Evolutionary conservation across 768 basidiomycete genomes (phyloP).

Genomic region (Tylopilus sp.): DNA sequence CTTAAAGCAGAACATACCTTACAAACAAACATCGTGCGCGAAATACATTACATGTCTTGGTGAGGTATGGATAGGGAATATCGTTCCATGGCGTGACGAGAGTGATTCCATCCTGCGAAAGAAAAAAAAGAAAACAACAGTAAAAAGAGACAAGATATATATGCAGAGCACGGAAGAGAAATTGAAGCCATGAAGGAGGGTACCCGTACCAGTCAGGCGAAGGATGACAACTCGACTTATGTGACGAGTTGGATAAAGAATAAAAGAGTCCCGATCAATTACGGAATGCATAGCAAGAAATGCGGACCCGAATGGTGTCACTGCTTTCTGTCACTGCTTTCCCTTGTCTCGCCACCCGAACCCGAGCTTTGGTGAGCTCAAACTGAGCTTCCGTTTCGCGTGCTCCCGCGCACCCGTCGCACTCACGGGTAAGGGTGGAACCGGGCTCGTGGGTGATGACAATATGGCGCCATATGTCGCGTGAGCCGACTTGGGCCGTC

Average conservation of each 20-base stretch:
- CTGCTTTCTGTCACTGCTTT: slow-evolving; percentile 32
- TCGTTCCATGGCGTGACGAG: slow-evolving; percentile 14
- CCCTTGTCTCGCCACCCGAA: slow-evolving; percentile 55
- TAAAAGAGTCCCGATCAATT: neutral
- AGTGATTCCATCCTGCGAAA: slow-evolving; percentile 11
- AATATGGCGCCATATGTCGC: slow-evolving; percentile 18
- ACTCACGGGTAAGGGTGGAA: slow-evolving; percentile 19
- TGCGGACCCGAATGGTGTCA: too few species aligned
- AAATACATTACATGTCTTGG: slow-evolving; percentile 24
- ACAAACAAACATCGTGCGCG: slow-evolving; percentile 16
- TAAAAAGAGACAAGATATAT: slow-evolving; percentile 1
- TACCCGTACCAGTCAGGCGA: too few species aligned
- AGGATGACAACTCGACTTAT: slow-evolving; percentile 22
- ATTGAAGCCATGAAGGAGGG: neutral
- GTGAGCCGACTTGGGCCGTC: slow-evolving; percentile 27
- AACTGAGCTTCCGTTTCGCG: slow-evolving; percentile 64
- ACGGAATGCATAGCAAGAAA: neutral
- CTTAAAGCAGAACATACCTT: slow-evolving; percentile 14
- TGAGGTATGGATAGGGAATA: slow-evolving; percentile 27
- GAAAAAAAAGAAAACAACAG: neutral
- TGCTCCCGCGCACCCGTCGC: slow-evolving; percentile 27
- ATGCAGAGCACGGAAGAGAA: slow-evolving; percentile 1
- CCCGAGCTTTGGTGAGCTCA: slow-evolving; percentile 54
- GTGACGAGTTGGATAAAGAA: neutral
- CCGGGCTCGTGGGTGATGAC: slow-evolving; percentile 13